phyloP scores from a whole-genome alignment of 2,329 filamentous ascomycete genomes.

The Colletotrichum sp. region DNA sequence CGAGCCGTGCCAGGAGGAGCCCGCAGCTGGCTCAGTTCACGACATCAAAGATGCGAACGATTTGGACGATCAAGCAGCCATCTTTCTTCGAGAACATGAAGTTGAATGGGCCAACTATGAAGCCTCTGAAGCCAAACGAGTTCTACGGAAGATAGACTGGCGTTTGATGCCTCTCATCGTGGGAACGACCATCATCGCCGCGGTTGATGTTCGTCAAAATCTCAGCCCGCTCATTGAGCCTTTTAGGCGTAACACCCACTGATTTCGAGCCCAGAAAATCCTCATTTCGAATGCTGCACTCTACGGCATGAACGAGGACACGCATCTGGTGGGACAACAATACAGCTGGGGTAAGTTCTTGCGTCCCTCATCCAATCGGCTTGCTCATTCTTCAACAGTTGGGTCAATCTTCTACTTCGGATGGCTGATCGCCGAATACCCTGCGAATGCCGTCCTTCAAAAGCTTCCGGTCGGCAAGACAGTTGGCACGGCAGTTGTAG shows the following conservation, averaged over 20 bases:
- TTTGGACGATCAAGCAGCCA: not conserved
- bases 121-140: not conserved
- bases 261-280: constrained; percentile 36
- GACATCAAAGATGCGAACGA: not conserved
- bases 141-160: constrained; percentile 10
- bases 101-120: not conserved
- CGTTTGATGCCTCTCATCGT: constrained; percentile 8
- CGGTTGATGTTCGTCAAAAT: not conserved
- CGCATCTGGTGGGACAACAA: constrained; percentile 1
- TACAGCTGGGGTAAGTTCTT: not conserved
- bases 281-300: constrained; percentile 59
- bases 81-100: not conserved
- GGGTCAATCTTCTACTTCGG: not conserved
- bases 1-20: not conserved
- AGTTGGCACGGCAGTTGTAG: not conserved
- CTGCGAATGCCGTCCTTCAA: not conserved
- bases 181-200: not conserved
- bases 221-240: not conserved
- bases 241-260: not conserved
- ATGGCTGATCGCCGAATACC: not conserved
- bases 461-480: not conserved
- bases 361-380: not conserved
- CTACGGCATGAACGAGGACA: constrained; percentile 59
- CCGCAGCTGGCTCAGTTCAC: not conserved
- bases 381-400: not conserved